Percentiles rank a stretch among this genome's conserved stretches.
These are phyloP conservation scores for Phytophthora citricola DNA, from an alignment of 352 stramenopile genomes.

Conservation along the genomic window DNA sequence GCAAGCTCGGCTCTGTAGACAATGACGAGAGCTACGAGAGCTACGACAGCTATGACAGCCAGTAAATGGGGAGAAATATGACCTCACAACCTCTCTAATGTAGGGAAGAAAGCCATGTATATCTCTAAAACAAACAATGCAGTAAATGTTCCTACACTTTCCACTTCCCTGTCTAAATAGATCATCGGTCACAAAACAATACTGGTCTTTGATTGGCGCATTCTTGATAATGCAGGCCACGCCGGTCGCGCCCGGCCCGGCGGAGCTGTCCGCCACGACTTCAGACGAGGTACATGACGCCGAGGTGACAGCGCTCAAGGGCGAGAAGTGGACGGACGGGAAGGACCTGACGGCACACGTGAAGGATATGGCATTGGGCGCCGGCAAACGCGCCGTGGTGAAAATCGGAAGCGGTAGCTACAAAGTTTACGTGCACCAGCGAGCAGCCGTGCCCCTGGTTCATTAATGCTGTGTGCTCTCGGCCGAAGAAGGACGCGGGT, in stretches of 20 bases:
- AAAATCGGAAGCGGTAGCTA: constrained; percentile 60
- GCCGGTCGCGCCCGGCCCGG: neutral
- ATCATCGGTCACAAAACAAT: too few relatives aligned
- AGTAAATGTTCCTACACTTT: neutral
- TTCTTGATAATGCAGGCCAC: too few relatives aligned
- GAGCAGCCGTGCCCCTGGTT: constrained; percentile 48
- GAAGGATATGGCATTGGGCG: constrained; percentile 55
- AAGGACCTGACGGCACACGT: constrained; percentile 56
- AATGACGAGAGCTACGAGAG: constrained; percentile 22
- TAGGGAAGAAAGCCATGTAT: neutral
- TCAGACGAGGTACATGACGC: constrained; percentile 6
- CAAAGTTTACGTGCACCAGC: constrained; percentile 65
- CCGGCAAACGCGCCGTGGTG: constrained; percentile 53
- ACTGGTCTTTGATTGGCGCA: too few relatives aligned
- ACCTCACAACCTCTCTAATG: neutral
- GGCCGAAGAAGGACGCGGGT: constrained; percentile 27
- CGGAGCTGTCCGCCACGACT: neutral
- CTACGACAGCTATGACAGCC: constrained; percentile 22
- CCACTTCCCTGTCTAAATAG: too few relatives aligned
- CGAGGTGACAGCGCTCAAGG: constrained; percentile 40
- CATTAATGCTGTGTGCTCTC: constrained; percentile 56
- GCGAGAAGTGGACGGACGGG: constrained; percentile 43
- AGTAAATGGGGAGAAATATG: constrained; percentile 10
- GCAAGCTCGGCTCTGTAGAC: constrained; percentile 29
- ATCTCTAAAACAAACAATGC: neutral